A percentile compares a stretch with the other conserved stretches of the same genome.
Conservation (phyloP, 2,329 filamentous ascomycete genomes). For the Epichloe uncinata region DNA sequence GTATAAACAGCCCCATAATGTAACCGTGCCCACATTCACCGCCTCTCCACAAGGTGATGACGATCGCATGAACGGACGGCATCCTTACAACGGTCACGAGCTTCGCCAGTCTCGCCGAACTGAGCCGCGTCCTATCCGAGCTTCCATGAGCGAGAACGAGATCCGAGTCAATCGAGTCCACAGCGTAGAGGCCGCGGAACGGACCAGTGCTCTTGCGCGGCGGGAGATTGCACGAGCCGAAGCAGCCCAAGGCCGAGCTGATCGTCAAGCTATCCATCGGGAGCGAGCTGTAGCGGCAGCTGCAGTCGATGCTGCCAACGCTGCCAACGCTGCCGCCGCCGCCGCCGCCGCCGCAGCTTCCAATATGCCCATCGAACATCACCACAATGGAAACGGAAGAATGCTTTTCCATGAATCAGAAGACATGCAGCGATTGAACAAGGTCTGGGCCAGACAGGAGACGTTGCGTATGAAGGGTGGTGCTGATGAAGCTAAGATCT, state of each 20-base stretch:
- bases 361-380: slow-evolving; percentile 8
- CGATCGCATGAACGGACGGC: slow-evolving; percentile 5
- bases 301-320: slow-evolving; percentile 17
- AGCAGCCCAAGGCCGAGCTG: slow-evolving; percentile 35
- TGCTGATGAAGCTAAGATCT: slow-evolving; percentile 41
- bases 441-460: slow-evolving; percentile 43
- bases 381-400: slow-evolving; percentile 14
- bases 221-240: slow-evolving; percentile 40
- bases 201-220: slow-evolving; percentile 34
- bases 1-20: slow-evolving; percentile 12
- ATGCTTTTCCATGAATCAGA: slow-evolving; percentile 31
- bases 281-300: slow-evolving; percentile 23
- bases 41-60: slow-evolving; percentile 12
- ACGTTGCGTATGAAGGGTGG: slow-evolving; percentile 28
- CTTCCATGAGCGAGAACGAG: slow-evolving; percentile 13
- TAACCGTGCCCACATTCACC: slow-evolving; percentile 10
- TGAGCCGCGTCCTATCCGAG: slow-evolving; percentile 19
- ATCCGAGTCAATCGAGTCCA: slow-evolving; percentile 11
- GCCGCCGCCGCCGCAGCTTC: slow-evolving; percentile 11
- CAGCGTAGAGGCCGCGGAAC: slow-evolving; percentile 25
- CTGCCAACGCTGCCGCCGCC: slow-evolving; percentile 10
- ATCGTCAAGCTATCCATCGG: slow-evolving; percentile 31
- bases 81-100: slow-evolving; percentile 22
- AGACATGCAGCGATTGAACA: slow-evolving; percentile 38
- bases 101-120: slow-evolving; percentile 30